Conservation (phyloP, 2,329 filamentous ascomycete genomes). For the Acrocalymma vagum region DNA sequence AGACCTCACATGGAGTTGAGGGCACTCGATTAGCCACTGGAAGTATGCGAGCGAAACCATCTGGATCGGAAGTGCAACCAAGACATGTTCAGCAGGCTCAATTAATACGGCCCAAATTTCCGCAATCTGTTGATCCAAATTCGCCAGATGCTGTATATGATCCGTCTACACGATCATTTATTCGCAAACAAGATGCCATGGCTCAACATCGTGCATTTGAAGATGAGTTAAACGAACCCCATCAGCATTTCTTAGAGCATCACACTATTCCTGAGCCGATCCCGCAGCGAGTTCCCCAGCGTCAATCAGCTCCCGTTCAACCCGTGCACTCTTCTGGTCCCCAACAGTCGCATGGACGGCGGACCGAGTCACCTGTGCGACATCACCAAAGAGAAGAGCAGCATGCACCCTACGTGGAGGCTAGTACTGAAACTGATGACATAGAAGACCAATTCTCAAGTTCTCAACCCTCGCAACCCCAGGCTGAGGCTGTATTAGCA, state of each 20-base stretch:
- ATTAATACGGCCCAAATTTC: constrained; percentile 11
- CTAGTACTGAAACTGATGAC: constrained; percentile 5
- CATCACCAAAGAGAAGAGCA: constrained; percentile 20
- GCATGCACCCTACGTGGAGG: constrained; percentile 6
- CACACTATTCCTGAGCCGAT: constrained; percentile 24
- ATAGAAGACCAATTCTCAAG: constrained; percentile 16
- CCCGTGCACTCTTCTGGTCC: constrained; percentile 29
- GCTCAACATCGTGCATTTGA: constrained; percentile 39
- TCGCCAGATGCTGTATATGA: constrained; percentile 47
- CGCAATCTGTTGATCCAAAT: constrained; percentile 43
- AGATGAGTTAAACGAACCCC: constrained; percentile 30
- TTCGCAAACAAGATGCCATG: constrained; percentile 47
- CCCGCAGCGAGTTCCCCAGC: constrained; percentile 12
- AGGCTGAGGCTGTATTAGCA: constrained; percentile 11
- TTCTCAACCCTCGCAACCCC: constrained; percentile 8
- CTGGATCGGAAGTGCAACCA: constrained; percentile 55
- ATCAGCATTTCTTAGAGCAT: constrained; percentile 29
- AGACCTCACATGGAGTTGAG: constrained; percentile 41
- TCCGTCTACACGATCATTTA: constrained; percentile 46
- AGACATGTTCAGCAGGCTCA: constrained; percentile 11
- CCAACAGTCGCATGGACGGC: constrained; percentile 20
- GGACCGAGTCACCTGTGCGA: constrained; percentile 14
- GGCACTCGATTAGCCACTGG: constrained; percentile 58
- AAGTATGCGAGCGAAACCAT: constrained; percentile 60
- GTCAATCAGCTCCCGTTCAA: constrained; percentile 12